phyloP scores from a whole-genome alignment of 257 asterid species.

The Oldenlandia corymbosa region DNA sequence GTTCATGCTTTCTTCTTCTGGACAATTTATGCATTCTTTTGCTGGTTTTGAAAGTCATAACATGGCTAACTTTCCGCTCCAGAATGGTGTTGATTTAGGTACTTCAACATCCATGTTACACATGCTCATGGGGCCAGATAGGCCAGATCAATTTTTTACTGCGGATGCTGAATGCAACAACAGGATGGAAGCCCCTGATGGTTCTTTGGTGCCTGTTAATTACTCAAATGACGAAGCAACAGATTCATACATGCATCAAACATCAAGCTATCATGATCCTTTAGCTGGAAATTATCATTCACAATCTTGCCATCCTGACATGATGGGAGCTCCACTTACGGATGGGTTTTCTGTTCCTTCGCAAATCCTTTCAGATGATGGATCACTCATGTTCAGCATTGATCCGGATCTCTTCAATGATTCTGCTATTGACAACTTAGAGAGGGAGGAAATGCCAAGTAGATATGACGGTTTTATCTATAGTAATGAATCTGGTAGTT shows the following conservation, averaged over 20 bases:
- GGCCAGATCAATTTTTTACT: conserved; percentile 30
- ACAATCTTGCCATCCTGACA: conserved; percentile 37
- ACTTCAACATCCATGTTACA: conserved; percentile 32
- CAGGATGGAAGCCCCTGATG: conserved; percentile 32
- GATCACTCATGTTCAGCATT: conserved; percentile 28
- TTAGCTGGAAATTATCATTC: conserved; percentile 36
- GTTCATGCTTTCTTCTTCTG: conserved; percentile 34
- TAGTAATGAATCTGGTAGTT: conserved; percentile 32
- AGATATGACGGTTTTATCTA: conserved; percentile 32
- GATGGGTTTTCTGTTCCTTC: conserved; percentile 35
- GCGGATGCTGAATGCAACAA: conserved; percentile 28
- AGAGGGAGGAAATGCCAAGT: conserved; percentile 31
- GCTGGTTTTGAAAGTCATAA: conserved; percentile 33
- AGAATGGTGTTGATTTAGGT: conserved; percentile 29
- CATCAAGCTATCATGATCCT: conserved; percentile 48
- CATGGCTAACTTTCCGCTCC: conserved; percentile 29
- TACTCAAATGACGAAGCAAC: conserved; percentile 28
- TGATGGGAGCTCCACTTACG: conserved; percentile 36
- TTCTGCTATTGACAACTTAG: conserved; percentile 31
- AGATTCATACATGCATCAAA: conserved; percentile 32
- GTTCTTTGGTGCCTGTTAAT: conserved; percentile 35
- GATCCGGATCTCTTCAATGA: conserved; percentile 41
- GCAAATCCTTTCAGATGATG: conserved; percentile 34
- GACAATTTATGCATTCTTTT: conserved; percentile 38
- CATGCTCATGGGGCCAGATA: conserved; percentile 40